A percentile compares a stretch with the other conserved stretches of the same genome.
These are phyloP conservation scores for Pyrus bretschneideri DNA, from an alignment of 306 rosid species.

Conservation along the genomic window DNA sequence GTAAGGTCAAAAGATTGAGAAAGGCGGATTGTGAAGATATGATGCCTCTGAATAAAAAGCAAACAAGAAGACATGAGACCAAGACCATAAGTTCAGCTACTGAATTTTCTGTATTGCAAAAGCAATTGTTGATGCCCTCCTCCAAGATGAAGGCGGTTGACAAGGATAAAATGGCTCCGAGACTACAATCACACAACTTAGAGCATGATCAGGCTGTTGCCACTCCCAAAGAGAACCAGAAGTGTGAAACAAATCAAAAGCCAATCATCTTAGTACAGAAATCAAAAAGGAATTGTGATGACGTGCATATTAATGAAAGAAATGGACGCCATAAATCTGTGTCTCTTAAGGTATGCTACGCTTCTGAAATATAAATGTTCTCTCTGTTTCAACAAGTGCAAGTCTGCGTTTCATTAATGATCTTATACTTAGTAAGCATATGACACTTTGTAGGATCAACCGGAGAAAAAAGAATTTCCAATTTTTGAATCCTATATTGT, in stretches of 20 bases:
- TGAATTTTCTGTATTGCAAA: slow-evolving; percentile 12
- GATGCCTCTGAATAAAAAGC: neutral
- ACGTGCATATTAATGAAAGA: slow-evolving; percentile 14
- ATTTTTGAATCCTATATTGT: slow-evolving; percentile 38
- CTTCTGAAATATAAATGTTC: neutral
- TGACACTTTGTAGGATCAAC: slow-evolving; percentile 30
- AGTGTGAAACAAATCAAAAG: neutral
- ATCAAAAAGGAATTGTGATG: slow-evolving; percentile 15
- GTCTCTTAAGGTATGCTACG: slow-evolving; percentile 23
- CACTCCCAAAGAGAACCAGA: slow-evolving; percentile 11
- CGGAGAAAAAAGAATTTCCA: slow-evolving; percentile 43
- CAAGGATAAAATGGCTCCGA: slow-evolving; percentile 11
- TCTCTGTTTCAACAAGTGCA: neutral
- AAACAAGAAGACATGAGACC: neutral
- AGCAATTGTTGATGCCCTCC: slow-evolving; percentile 10
- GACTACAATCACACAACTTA: neutral
- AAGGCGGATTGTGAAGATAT: neutral
- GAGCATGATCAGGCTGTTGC: slow-evolving; percentile 4
- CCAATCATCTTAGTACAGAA: slow-evolving; percentile 8
- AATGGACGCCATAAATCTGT: slow-evolving; percentile 2
- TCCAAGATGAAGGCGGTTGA: slow-evolving; percentile 3
- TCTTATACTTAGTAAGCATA: too few species aligned
- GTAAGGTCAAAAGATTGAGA: neutral
- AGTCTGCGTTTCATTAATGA: neutral
- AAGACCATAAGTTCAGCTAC: neutral